phyloP scores from a whole-genome alignment of 768 basidiomycete genomes.

The Podaxis pistillaris region DNA sequence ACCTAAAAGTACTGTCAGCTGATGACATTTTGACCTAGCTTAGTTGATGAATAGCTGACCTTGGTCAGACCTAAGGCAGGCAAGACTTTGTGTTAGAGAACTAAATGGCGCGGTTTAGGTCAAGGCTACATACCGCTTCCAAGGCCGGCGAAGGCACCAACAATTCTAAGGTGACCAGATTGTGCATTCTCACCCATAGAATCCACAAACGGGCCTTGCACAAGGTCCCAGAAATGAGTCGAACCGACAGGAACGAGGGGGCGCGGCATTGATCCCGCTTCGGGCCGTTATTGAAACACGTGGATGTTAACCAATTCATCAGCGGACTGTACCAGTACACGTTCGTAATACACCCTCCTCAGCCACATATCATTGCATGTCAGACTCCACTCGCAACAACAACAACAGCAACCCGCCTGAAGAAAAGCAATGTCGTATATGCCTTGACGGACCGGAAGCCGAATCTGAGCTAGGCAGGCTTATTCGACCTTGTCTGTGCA shows the following conservation, averaged over 20 bases:
- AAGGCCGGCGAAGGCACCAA: constrained; percentile 56
- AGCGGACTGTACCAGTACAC: neutral
- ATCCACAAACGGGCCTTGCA: neutral
- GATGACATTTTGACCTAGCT: neutral
- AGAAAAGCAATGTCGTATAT: constrained; percentile 82
- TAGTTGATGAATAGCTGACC: constrained; percentile 26
- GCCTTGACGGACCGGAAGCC: constrained; percentile 64
- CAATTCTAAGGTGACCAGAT: constrained; percentile 43
- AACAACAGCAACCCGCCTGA: constrained; percentile 21
- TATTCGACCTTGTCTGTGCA: constrained; percentile 80
- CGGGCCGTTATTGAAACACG: constrained; percentile 8
- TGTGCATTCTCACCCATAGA: constrained; percentile 17
- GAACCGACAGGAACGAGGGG: neutral
- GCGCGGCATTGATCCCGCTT: neutral
- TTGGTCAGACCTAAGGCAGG: constrained; percentile 47
- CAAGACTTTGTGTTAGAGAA: neutral
- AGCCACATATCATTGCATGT: constrained; percentile 7
- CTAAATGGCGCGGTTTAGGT: neutral
- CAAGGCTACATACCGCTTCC: constrained; percentile 51
- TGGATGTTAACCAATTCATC: constrained; percentile 14
- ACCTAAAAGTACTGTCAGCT: constrained; percentile 37
- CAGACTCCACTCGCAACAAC: constrained; percentile 4
- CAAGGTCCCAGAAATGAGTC: neutral
- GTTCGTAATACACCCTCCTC: constrained; percentile 6
- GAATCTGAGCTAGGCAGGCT: constrained; percentile 67